Conservation (phyloP, 1,284 basidiomycete genomes). For the Vanrija pseudolonga region DNA sequence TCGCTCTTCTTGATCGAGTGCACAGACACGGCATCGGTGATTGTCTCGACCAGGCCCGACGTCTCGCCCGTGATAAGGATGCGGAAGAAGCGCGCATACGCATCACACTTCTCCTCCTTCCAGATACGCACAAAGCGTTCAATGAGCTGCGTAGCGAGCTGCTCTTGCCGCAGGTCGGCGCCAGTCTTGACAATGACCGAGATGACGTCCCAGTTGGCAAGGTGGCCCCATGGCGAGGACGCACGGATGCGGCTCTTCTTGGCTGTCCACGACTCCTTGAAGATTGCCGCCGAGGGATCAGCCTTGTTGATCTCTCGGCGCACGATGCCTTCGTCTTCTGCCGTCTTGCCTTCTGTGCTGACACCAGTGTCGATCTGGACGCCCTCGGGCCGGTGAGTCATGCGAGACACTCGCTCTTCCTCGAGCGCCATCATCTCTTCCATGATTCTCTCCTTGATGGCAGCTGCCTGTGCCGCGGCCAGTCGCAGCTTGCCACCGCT, state of each 20-base stretch:
- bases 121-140: constrained; percentile 90
- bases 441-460: constrained; percentile 95
- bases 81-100: constrained; percentile 85
- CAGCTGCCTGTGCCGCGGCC: constrained; percentile 73
- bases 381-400: constrained; percentile 69
- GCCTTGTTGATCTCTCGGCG: constrained; percentile 88
- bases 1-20: constrained; percentile 99
- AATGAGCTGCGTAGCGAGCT: constrained; percentile 93
- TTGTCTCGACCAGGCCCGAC: constrained; percentile 90
- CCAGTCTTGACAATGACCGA: constrained; percentile 99
- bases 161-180: constrained; percentile 93
- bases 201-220: constrained; percentile 72
- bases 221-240: constrained; percentile 90
- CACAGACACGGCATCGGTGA: constrained; percentile 94
- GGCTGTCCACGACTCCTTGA: constrained; percentile 89
- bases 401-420: constrained; percentile 92
- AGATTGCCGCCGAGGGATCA: constrained; percentile 91
- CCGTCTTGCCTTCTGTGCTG: constrained; percentile 55
- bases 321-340: constrained; percentile 87
- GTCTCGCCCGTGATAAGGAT: constrained; percentile 92
- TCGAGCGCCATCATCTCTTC: constrained; percentile 96
- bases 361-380: constrained; percentile 51
- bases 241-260: constrained; percentile 95
- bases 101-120: constrained; percentile 84
- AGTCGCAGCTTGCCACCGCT: constrained; percentile 60